phyloP scores from a whole-genome alignment of 1,139 yeast species.

The Williopsis jadinii region DNA sequence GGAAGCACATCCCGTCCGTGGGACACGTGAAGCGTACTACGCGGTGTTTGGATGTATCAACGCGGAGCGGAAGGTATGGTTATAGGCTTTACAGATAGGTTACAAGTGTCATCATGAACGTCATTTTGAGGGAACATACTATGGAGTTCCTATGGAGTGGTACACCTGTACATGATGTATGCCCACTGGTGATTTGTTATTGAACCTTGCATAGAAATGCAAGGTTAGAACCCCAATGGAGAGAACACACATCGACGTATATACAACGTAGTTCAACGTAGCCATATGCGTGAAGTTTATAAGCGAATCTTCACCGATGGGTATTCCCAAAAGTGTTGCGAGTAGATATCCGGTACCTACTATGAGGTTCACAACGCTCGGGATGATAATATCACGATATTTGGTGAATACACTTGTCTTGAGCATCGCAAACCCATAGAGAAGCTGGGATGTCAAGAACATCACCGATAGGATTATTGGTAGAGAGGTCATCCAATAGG shows the following conservation, averaged over 20 bases:
- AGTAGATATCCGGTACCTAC: not conserved
- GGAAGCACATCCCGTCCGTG: too few species aligned
- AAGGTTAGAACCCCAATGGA: not conserved
- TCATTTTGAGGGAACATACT: not conserved
- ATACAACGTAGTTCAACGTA: constrained; percentile 2
- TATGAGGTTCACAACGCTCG: constrained; percentile 1
- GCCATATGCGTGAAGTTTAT: constrained; percentile 1
- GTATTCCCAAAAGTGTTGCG: not conserved
- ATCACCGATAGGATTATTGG: constrained; percentile 6
- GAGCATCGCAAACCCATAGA: constrained; percentile 12
- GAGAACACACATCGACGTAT: not conserved
- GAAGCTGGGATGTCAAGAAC: constrained; percentile 10
- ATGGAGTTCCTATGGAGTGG: constrained; percentile 7
- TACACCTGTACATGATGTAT: constrained; percentile 6
- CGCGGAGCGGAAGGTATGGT: too few species aligned
- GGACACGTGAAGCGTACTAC: too few species aligned
- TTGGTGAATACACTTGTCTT: constrained; percentile 16
- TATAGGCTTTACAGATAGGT: too few species aligned
- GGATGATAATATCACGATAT: constrained; percentile 1
- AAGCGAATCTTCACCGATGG: constrained; percentile 1
- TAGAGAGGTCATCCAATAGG: constrained; percentile 2
- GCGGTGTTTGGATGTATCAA: too few species aligned
- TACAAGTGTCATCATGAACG: too few species aligned
- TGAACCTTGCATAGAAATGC: too few species aligned
- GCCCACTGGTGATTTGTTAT: not conserved